Conservation (phyloP, 202 grass and related monocot species). For the Bolboschoenoplectus hybrid region DNA sequence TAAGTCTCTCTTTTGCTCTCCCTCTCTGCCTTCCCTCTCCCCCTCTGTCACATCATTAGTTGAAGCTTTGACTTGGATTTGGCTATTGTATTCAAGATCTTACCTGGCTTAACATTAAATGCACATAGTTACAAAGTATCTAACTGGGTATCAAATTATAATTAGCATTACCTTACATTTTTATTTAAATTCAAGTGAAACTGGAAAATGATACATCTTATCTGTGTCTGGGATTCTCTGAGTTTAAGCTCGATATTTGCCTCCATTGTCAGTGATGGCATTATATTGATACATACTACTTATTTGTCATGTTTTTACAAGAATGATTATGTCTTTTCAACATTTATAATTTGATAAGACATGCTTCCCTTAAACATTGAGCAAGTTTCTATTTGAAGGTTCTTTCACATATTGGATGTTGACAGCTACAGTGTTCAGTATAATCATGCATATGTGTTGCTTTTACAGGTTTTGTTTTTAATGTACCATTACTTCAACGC, state of each 20-base stretch:
- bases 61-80: conserved; percentile 1
- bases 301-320: conserved; percentile 5
- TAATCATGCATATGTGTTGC: conserved; percentile 23
- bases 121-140: background rate
- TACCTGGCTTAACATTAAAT: background rate
- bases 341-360: background rate
- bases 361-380: no score
- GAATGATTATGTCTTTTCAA: background rate
- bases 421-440: background rate
- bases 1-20: background rate
- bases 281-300: background rate
- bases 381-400: conserved; percentile 2
- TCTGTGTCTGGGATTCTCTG: background rate
- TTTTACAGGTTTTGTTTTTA: conserved; percentile 89
- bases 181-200: conserved; percentile 11
- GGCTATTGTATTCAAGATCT: background rate
- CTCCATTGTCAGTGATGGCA: background rate
- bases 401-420: background rate
- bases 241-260: background rate
- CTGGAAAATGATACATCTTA: background rate
- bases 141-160: background rate
- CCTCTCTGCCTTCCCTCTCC: no score
- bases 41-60: background rate
- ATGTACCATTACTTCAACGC: conserved; percentile 99
- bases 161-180: background rate